These are phyloP conservation scores for Cercophora scortea DNA, from an alignment of 495 filamentous ascomycete species.

Conservation along the genomic window DNA sequence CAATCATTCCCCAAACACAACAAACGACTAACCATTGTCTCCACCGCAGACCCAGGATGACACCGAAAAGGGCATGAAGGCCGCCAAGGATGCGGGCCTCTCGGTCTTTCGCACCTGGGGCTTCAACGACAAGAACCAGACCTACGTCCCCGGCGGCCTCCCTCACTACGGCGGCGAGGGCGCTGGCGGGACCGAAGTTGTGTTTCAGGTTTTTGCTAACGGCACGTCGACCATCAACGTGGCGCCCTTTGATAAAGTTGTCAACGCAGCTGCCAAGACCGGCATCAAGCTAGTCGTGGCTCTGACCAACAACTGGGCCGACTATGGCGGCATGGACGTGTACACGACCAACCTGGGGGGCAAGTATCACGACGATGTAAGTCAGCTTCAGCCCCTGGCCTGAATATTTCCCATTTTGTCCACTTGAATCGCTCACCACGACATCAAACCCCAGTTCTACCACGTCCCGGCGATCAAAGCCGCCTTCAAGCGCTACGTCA, in stretches of 20 bases:
- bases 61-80: constrained; percentile 50
- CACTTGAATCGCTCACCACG: no score
- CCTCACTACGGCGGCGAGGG: constrained; percentile 42
- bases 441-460: constrained; percentile 29
- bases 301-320: constrained; percentile 47
- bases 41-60: constrained; percentile 42
- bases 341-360: constrained; percentile 33
- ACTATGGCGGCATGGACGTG: constrained; percentile 44
- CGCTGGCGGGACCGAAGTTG: constrained; percentile 44
- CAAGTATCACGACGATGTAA: constrained; percentile 26
- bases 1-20: background rate
- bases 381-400: background rate
- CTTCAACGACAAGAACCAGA: constrained; percentile 49
- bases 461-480: constrained; percentile 27
- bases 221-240: constrained; percentile 48
- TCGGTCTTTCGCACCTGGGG: constrained; percentile 66
- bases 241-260: constrained; percentile 58
- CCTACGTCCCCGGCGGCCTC: constrained; percentile 28
- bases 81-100: constrained; percentile 46
- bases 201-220: constrained; percentile 34
- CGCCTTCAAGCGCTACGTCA: constrained; percentile 46
- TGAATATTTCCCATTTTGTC: no score
- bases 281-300: constrained; percentile 53
- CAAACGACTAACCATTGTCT: background rate
- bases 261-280: constrained; percentile 47